phyloP scores from a whole-genome alignment of 441 rosid species.

The Aquilaria agallochum region DNA sequence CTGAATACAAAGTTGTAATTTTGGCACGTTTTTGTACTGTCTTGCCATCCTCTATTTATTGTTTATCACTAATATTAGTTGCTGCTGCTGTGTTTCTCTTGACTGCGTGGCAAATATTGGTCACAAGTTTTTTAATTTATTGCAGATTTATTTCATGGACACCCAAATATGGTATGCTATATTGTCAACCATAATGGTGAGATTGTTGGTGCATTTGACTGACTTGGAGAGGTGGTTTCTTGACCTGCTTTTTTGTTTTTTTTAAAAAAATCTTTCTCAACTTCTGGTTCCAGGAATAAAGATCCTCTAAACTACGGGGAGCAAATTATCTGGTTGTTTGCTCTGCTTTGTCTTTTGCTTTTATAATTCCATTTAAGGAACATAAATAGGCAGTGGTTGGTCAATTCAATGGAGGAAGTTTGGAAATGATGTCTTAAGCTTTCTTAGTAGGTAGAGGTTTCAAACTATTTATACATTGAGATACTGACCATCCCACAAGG shows the following conservation, averaged over 20 bases:
- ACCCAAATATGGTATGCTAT: conserved; percentile 97
- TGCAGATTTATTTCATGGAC: conserved; percentile 97
- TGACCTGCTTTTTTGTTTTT: neutral
- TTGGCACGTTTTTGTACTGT: conserved; percentile 38
- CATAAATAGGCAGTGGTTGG: neutral
- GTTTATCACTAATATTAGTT: conserved; percentile 1
- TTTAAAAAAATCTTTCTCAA: neutral
- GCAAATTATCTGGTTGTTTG: conserved; percentile 1
- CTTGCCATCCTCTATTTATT: neutral
- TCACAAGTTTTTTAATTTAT: conserved; percentile 19
- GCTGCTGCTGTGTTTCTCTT: neutral
- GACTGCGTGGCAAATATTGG: conserved; percentile 10
- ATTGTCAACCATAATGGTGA: conserved; percentile 95
- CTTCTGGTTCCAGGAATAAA: conserved; percentile 2
- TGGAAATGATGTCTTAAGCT: no score
- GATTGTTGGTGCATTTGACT: conserved; percentile 89
- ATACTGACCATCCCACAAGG: no score
- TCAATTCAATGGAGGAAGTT: no score
- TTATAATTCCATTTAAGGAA: neutral
- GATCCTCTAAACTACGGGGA: neutral
- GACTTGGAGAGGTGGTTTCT: conserved; percentile 87
- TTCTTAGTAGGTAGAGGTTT: no score
- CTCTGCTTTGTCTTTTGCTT: neutral
- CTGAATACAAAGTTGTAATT: conserved; percentile 59
- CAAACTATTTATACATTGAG: no score